Percentiles rank a stretch among this genome's conserved stretches.
Conservation (phyloP, 2,329 filamentous ascomycete genomes). For the Ceratocystis papillata region DNA sequence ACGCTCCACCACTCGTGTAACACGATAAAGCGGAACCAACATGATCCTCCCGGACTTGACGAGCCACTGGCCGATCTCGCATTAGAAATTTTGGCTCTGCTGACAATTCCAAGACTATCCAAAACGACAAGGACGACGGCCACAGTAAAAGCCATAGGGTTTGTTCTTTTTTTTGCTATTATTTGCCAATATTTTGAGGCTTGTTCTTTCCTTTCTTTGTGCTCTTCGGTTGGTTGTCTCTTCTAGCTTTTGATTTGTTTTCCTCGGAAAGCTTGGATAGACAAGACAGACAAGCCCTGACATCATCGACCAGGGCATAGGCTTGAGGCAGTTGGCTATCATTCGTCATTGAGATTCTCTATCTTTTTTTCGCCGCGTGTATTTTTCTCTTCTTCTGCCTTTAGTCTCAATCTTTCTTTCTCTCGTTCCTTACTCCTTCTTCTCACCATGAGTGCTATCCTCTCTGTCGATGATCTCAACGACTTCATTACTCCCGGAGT, state of each 20-base stretch:
- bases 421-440: neutral
- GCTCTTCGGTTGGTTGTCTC: too few relatives aligned
- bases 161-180: neutral
- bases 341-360: neutral
- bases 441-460: slow-evolving; percentile 76
- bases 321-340: neutral
- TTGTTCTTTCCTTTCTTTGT: neutral
- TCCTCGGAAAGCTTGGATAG: neutral
- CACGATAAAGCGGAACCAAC: neutral
- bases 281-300: neutral
- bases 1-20: neutral
- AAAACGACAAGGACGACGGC: neutral
- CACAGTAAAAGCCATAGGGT: too few relatives aligned
- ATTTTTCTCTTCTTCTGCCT: neutral
- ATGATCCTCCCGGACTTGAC: neutral
- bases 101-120: slow-evolving; percentile 2
- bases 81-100: slow-evolving; percentile 19
- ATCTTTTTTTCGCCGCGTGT: neutral
- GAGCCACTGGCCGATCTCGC: slow-evolving; percentile 17
- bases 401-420: slow-evolving; percentile 10
- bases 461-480: slow-evolving; percentile 92
- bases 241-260: too few relatives aligned
- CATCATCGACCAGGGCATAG: slow-evolving; percentile 1
- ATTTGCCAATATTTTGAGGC: neutral
- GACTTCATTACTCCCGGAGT: slow-evolving; percentile 98